Conservation (phyloP, 441 rosid species). For the Jatropha multifida region DNA sequence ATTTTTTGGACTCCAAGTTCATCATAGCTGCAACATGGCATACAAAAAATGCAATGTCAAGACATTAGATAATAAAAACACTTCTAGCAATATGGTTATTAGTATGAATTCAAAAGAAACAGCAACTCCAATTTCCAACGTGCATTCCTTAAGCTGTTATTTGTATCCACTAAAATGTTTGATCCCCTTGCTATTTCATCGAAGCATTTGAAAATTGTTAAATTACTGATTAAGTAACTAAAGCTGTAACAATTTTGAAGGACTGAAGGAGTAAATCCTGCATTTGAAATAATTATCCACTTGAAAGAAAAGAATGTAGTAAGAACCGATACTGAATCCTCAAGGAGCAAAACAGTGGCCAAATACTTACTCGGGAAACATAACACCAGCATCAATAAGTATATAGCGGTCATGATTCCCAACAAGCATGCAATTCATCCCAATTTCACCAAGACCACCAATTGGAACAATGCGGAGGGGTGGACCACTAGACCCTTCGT, state of each 20-base stretch:
- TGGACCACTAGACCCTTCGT: constrained; percentile 88
- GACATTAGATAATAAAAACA: constrained; percentile 7
- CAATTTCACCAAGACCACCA: constrained; percentile 98
- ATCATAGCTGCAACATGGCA: constrained; percentile 60
- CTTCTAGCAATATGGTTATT: constrained; percentile 7
- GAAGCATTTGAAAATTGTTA: neutral
- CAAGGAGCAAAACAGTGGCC: neutral
- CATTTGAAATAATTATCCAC: neutral
- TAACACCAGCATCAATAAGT: constrained; percentile 86
- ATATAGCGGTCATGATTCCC: constrained; percentile 93
- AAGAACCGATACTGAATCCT: constrained; percentile 5
- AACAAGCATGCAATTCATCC: constrained; percentile 99
- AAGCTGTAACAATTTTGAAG: neutral
- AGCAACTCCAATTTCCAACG: neutral
- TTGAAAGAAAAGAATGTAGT: constrained; percentile 7
- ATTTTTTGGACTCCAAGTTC: constrained; percentile 95
- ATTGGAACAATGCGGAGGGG: constrained; percentile 95
- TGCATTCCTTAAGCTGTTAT: neutral
- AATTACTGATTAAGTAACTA: neutral
- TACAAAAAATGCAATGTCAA: constrained; percentile 22
- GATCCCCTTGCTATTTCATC: neutral
- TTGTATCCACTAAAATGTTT: neutral
- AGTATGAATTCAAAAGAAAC: constrained; percentile 7
- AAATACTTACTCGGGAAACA: constrained; percentile 95
- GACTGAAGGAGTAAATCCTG: neutral